Conservation (phyloP, 352 stramenopile species). For the Globisporangium iwayamae region DNA sequence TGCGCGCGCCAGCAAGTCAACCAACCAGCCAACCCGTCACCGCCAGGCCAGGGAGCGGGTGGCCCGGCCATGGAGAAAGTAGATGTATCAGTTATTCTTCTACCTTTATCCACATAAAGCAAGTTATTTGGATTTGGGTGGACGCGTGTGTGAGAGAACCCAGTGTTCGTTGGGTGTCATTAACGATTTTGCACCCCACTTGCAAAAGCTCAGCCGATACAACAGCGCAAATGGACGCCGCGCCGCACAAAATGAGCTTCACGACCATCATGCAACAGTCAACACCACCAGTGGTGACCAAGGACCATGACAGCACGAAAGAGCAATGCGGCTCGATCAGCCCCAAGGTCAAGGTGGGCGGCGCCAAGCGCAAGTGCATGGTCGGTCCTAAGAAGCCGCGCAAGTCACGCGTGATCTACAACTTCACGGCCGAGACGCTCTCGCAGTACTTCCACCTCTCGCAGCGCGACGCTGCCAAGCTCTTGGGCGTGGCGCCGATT, state of each 20-base stretch:
- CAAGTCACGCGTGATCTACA: constrained; percentile 48
- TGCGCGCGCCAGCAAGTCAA: constrained; percentile 1
- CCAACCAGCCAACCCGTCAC: not conserved
- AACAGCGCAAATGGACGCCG: not conserved
- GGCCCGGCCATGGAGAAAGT: not conserved
- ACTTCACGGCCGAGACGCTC: constrained; percentile 45
- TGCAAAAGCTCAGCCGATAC: not conserved
- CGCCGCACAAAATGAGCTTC: constrained; percentile 4
- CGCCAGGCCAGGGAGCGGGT: too few species aligned
- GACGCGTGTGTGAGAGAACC: not conserved
- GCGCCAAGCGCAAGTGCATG: not conserved
- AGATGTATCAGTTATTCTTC: constrained; percentile 1
- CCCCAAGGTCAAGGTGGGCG: not conserved
- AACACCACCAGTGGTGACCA: not conserved
- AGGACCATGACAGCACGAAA: not conserved
- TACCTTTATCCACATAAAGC: not conserved
- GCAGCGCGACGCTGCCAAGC: constrained; percentile 45
- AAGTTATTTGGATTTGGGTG: not conserved
- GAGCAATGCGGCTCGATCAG: not conserved
- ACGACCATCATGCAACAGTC: not conserved
- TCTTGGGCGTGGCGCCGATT: constrained; percentile 48
- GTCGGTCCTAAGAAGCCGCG: constrained; percentile 9
- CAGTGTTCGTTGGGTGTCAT: not conserved
- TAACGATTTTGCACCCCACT: not conserved
- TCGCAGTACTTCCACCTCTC: constrained; percentile 47